phyloP scores from a whole-genome alignment of 176 grass and related monocot genomes.

The Saccharum spontaneum region DNA sequence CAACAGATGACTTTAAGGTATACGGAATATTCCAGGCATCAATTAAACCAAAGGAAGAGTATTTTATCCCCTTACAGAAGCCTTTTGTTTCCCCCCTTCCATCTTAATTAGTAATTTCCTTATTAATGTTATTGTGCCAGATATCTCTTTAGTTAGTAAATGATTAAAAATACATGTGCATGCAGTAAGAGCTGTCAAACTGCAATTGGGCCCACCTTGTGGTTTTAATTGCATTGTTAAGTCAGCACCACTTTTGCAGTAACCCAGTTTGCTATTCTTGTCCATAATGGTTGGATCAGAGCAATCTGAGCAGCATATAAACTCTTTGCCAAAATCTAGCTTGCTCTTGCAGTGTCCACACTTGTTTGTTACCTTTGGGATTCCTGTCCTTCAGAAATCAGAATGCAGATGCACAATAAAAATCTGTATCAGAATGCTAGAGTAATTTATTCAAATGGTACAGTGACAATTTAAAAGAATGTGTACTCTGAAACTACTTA shows the following conservation, averaged over 20 bases:
- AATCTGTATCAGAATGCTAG: slow-evolving; percentile 10
- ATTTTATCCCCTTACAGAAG: neutral
- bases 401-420: slow-evolving; percentile 24
- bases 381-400: slow-evolving; percentile 55
- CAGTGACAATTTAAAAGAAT: neutral
- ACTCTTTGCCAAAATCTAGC: slow-evolving; percentile 75
- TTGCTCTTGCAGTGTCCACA: slow-evolving; percentile 75
- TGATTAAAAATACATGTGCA: neutral
- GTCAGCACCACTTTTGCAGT: slow-evolving; percentile 61
- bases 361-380: slow-evolving; percentile 58
- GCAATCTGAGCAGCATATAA: slow-evolving; percentile 84
- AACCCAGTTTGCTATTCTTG: slow-evolving; percentile 61
- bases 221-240: slow-evolving; percentile 66
- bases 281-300: slow-evolving; percentile 63
- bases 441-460: neutral
- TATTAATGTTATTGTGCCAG: neutral
- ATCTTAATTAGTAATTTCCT: neutral
- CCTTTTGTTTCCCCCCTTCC: neutral
- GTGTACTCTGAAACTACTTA: neutral
- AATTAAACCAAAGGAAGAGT: neutral
- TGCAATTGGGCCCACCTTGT: slow-evolving; percentile 43
- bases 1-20: neutral
- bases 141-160: neutral
- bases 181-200: neutral
- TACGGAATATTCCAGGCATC: neutral